Evolutionary conservation across 257 asterid species (phyloP).

Genomic region (Plantago major): DNA sequence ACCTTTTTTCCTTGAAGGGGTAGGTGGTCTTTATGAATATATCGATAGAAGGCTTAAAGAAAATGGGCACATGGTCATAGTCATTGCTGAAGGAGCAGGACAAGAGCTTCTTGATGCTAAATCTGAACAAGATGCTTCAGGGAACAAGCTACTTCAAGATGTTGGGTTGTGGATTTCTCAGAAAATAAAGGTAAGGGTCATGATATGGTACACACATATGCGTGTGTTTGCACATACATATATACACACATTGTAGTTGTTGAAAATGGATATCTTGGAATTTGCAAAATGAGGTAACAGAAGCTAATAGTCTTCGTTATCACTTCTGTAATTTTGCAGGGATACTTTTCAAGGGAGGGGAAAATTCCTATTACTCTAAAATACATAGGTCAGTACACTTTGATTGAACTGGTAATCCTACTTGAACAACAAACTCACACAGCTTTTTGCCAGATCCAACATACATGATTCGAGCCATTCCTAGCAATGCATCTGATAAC

Average conservation of each 20-base stretch:
- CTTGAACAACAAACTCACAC: conserved; percentile 18
- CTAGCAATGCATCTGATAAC: conserved; percentile 69
- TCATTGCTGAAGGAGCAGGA: conserved; percentile 93
- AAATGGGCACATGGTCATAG: conserved; percentile 90
- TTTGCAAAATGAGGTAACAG: too few species aligned
- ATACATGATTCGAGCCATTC: conserved; percentile 75
- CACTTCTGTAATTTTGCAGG: conserved; percentile 42
- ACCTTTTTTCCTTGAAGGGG: conserved; percentile 83
- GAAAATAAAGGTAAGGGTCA: conserved; percentile 54
- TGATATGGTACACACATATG: background rate
- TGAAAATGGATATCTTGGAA: too few species aligned
- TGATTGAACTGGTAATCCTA: conserved; percentile 2
- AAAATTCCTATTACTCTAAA: conserved; percentile 52
- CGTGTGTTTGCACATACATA: too few species aligned
- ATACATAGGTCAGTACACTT: conserved; percentile 49
- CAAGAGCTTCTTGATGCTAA: conserved; percentile 66
- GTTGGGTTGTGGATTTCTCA: conserved; percentile 89
- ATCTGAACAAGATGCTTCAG: conserved; percentile 77
- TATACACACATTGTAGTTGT: too few species aligned
- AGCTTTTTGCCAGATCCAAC: conserved; percentile 54
- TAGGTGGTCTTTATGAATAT: conserved; percentile 74
- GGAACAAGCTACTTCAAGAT: conserved; percentile 84
- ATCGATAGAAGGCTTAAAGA: conserved; percentile 67
- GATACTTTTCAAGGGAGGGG: conserved; percentile 38
- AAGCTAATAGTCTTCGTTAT: conserved; percentile 3